Evolutionary conservation across 2,329 filamentous ascomycete species (phyloP), one percentile per base, ranked within the genome.

Genomic region (Talaromyces islandicus): DNA sequence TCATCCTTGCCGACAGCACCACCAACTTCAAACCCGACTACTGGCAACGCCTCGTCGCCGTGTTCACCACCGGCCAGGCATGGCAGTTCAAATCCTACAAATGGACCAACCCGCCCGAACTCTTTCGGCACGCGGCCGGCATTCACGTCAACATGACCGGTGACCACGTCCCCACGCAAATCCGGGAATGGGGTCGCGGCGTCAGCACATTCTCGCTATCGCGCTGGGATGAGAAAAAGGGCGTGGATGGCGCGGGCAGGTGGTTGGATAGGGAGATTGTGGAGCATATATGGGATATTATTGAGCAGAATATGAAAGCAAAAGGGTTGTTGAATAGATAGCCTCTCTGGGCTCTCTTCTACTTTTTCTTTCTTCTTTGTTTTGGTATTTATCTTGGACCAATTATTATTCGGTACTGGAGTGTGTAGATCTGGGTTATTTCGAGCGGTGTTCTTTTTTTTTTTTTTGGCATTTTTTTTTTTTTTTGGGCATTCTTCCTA

Each of bases 71-170:
- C 0, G 94, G 94, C 35, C 94, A 99, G 78, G 87, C 89, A 10
- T 99, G 94, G 94, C 94, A 99, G 77, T 99, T 99, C 79, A 96
- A 97, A 78, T 90, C 87, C 66, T 99, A 99, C 83, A 96, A 96
- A 76, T 99, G 94, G 91, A 88, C 88, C 66, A 88, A 89, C 59
- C 90, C 94, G 0, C 83, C 87, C 14, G 94, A 97, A 70, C 81
- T 99, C 55, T 99, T 99, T 79, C 86, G 87, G 66, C 90, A 97
- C 70, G 90, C 91, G 2, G 81, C 91, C 14, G 94, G 94, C 59
- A 80, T 99, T 55, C 96, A 91, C 70, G 87, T 99, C 2, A 94
- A 94, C 3, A 97, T 92, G 91, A 85, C 89, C 63, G 92, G 90
- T 55, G 92, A 97, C 70, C 83, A 86, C 63, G 77, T 88, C 3